Evolutionary conservation across 768 basidiomycete genomes (phyloP).

Genomic region (Boletus coccyginus): DNA sequence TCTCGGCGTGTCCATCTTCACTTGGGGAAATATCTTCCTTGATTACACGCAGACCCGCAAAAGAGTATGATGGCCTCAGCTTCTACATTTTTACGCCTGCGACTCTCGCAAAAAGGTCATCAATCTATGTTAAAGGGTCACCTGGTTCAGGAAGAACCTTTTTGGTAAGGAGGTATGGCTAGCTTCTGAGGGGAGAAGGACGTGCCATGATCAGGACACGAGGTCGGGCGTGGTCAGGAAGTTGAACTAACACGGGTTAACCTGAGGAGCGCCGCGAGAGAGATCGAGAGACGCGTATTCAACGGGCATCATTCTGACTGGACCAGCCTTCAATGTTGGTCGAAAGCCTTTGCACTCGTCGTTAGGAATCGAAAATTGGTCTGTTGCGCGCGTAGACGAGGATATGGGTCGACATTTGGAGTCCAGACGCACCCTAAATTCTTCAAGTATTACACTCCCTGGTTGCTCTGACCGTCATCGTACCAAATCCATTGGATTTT

Average conservation of each 20-base stretch:
- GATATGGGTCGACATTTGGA: not conserved
- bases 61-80: constrained; percentile 2
- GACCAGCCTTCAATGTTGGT: constrained; percentile 48
- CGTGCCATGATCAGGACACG: constrained; percentile 32
- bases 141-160: constrained; percentile 8
- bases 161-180: constrained; percentile 8
- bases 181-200: constrained; percentile 32
- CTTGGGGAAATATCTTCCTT: not conserved
- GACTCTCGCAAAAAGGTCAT: constrained; percentile 49
- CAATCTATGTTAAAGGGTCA: constrained; percentile 28
- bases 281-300: no score
- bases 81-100: constrained; percentile 51
- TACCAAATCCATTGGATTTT: constrained; percentile 92
- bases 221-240: constrained; percentile 17
- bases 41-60: not conserved
- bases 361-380: constrained; percentile 71
- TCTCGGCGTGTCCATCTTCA: constrained; percentile 10
- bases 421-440: constrained; percentile 61
- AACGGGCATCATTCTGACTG: no score
- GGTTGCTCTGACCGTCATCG: constrained; percentile 76
- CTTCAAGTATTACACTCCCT: constrained; percentile 78
- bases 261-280: no score
- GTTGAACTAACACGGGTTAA: no score
- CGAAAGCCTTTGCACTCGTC: constrained; percentile 72
- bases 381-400: constrained; percentile 30